These are phyloP conservation scores for Leishmania turanica DNA, from an alignment of 208 protist species.

Conservation along the genomic window DNA sequence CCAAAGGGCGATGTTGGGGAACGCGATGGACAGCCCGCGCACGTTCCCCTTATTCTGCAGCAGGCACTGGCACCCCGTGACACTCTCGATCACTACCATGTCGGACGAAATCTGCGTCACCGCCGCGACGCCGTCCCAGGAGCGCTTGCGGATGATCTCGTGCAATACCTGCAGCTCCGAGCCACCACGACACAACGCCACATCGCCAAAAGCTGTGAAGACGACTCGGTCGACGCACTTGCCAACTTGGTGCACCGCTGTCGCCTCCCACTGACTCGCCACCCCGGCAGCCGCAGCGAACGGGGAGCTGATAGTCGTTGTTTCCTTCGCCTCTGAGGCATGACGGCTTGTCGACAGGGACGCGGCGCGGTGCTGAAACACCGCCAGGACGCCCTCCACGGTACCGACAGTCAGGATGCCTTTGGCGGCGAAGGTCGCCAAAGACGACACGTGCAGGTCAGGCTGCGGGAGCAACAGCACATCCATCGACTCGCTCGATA, in stretches of 20 bases:
- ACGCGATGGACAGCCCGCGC: slow-evolving; percentile 79
- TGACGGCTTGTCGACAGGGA: neutral
- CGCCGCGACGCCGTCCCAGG: slow-evolving; percentile 82
- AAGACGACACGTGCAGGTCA: slow-evolving; percentile 52
- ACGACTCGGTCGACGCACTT: slow-evolving; percentile 64
- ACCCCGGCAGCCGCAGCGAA: slow-evolving; percentile 27
- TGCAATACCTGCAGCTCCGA: slow-evolving; percentile 81
- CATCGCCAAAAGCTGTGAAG: slow-evolving; percentile 59
- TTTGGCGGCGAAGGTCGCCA: slow-evolving; percentile 42
- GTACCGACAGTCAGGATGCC: slow-evolving; percentile 63
- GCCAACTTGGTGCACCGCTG: slow-evolving; percentile 70
- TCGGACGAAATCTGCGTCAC: slow-evolving; percentile 88
- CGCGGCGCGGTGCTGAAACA: slow-evolving; percentile 48
- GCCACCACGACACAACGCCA: slow-evolving; percentile 54
- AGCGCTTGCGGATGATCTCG: slow-evolving; percentile 83
- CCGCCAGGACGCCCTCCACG: slow-evolving; percentile 62
- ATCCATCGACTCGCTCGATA: slow-evolving; percentile 74
- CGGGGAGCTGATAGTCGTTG: neutral
- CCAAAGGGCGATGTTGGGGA: slow-evolving; percentile 90
- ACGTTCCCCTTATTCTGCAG: slow-evolving; percentile 75
- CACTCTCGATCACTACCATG: slow-evolving; percentile 87
- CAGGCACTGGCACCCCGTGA: slow-evolving; percentile 84
- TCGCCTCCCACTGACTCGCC: slow-evolving; percentile 65
- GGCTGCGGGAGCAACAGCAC: slow-evolving; percentile 61
- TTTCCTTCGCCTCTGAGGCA: neutral